A percentile compares a stretch with the other conserved stretches of the same genome.
Conservation (phyloP, 23 red algal genomes). For the Gracilaria vermiculophylla region DNA sequence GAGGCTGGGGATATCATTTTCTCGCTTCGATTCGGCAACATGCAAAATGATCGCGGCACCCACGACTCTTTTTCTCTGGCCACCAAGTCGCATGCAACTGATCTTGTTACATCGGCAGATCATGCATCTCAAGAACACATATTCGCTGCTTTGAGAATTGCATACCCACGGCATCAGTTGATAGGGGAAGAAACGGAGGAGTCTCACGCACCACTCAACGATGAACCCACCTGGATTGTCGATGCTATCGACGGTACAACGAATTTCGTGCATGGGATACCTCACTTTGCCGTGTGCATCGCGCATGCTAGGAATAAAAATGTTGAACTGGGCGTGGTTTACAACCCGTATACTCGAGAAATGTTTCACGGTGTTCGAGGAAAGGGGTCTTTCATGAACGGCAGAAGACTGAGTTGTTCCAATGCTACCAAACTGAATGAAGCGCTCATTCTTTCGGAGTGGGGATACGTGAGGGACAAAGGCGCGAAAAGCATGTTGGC, state of each 20-base stretch:
- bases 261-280: conserved; percentile 89
- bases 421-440: conserved; percentile 43
- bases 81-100: conserved; percentile 20
- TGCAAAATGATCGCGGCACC: background rate
- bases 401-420: conserved; percentile 30
- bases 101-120: conserved; percentile 71
- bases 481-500: conserved; percentile 73
- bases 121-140: conserved; percentile 53
- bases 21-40: conserved; percentile 1
- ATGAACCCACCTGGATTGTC: conserved; percentile 75
- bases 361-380: conserved; percentile 74
- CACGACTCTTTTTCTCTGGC: background rate
- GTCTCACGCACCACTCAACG: background rate
- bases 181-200: conserved; percentile 67
- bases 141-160: conserved; percentile 24
- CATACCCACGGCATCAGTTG: conserved; percentile 18
- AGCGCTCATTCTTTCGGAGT: conserved; percentile 82
- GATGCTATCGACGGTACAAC: conserved; percentile 98
- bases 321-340: conserved; percentile 82
- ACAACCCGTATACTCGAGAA: conserved; percentile 72
- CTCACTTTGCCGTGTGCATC: conserved; percentile 76
- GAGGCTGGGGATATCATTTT: conserved; percentile 29
- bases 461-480: conserved; percentile 80
- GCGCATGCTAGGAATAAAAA: conserved; percentile 53
- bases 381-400: conserved; percentile 82